Evolutionary conservation across 2,329 filamentous ascomycete genomes (phyloP).

Genomic region (Dothideomycetes sp.): DNA sequence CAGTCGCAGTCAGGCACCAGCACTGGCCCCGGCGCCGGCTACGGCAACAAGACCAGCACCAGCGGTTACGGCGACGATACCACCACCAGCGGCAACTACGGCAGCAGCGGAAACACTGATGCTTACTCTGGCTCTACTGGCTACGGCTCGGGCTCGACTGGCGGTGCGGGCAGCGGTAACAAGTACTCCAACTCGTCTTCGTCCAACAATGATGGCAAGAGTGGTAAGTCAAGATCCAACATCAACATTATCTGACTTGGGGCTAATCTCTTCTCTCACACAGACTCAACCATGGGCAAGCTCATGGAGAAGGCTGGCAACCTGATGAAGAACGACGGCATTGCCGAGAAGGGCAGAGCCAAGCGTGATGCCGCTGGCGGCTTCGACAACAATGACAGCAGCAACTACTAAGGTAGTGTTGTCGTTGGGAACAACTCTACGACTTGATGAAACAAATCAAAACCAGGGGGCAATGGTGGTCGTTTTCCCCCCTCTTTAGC

Average conservation of each 20-base stretch:
- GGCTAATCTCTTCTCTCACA: slow-evolving; percentile 1
- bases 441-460: too few species aligned
- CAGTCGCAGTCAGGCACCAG: too few species aligned
- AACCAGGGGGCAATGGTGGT: too few species aligned
- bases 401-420: background rate
- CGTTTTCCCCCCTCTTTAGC: too few species aligned
- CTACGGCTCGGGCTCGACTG: slow-evolving; percentile 22
- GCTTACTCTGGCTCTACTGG: slow-evolving; percentile 15
- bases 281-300: slow-evolving; percentile 43
- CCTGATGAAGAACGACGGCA: slow-evolving; percentile 35
- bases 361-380: slow-evolving; percentile 33
- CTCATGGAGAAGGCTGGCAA: slow-evolving; percentile 48
- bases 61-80: slow-evolving; percentile 12
- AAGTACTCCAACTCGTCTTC: slow-evolving; percentile 14
- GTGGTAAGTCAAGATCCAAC: slow-evolving; percentile 1
- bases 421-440: too few species aligned
- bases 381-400: background rate
- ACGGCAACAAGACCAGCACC: slow-evolving; percentile 9
- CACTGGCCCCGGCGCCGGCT: slow-evolving; percentile 10
- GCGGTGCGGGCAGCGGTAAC: slow-evolving; percentile 27
- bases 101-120: slow-evolving; percentile 1
- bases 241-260: too few species aligned
- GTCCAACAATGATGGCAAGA: slow-evolving; percentile 2
- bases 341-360: slow-evolving; percentile 38
- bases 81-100: slow-evolving; percentile 11